Evolutionary conservation across 306 rosid species (phyloP), one percentile per base, ranked within the genome.

Genomic region (Casuarina equisetifolia): DNA sequence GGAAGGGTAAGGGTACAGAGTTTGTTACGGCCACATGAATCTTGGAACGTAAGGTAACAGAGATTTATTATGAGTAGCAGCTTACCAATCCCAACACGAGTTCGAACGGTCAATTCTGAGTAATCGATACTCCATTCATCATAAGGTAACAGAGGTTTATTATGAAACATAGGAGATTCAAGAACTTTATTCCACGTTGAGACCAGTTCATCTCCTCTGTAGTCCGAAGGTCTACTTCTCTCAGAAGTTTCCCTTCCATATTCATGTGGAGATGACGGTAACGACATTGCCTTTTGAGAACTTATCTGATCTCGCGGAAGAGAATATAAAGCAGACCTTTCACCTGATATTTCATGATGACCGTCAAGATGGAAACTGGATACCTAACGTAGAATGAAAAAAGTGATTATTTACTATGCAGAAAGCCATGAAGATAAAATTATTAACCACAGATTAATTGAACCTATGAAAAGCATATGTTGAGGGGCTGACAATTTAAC

Each of bases 81-180:
- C 90, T 84, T 83, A 91, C 99, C 99, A 67, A 96, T 96, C 69
- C 99, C 99, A 59, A 96, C 95, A 57, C 99, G 99, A 66, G 91
- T 92, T 85, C 97, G 98, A 78, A 96, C 97, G 57, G 87, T 91
- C 79, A 96, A 78, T 74, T 96, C 99, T 40, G 96, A 82, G 91
- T 84, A 96, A 85, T 96, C 97, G 73, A 96, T 89, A 82, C 90
- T 87, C 99, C 99, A 96, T 82, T 88, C 97, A 67, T 88, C 89
- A 86, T 90, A 96, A 49, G 96, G 94, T 73, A 96, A 84, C 12
- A 96, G 82, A 72, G 98, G 92, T 77, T 85, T 91, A 79, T 90
- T 86, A 75, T 91, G 80, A 82, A 86, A 91, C 84, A 85, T 83
- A 53, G 88, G 83, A 16, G 98, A 91, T 76, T 92, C 94, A 69